Conservation (phyloP, 140 eudicot species). For the Flaveria floridana region DNA sequence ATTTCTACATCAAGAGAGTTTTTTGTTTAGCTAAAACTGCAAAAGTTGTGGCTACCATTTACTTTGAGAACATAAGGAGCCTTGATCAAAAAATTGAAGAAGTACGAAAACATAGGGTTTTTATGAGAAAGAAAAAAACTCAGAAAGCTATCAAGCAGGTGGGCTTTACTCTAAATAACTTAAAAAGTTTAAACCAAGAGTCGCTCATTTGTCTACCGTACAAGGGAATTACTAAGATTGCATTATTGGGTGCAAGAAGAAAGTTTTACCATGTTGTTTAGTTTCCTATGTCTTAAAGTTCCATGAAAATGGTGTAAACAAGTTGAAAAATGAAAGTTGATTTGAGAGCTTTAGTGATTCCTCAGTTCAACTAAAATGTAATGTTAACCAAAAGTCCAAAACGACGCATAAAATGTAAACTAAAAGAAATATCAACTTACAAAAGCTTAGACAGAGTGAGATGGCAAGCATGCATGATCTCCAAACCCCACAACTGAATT, state of each 20-base stretch:
- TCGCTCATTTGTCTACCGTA: not conserved
- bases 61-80: not conserved
- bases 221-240: not conserved
- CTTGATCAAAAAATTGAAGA: not conserved
- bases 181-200: not conserved
- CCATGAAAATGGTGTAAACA: not conserved
- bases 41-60: not conserved
- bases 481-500: conserved; percentile 37
- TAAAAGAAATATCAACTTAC: conserved; percentile 41
- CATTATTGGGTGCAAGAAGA: not conserved
- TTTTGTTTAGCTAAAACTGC: not conserved
- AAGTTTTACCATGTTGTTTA: not conserved
- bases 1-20: conserved; percentile 27
- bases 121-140: not conserved
- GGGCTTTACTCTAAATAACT: not conserved
- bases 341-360: not conserved
- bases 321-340: not conserved
- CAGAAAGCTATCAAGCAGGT: not conserved
- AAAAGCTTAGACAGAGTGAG: conserved; percentile 45
- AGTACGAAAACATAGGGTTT: not conserved
- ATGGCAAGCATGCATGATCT: conserved; percentile 50
- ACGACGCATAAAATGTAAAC: not conserved
- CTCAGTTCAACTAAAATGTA: not conserved
- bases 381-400: not conserved
- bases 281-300: not conserved